phyloP scores from a whole-genome alignment of 2,329 filamentous ascomycete genomes.

The Emericellopsis cladophorae region DNA sequence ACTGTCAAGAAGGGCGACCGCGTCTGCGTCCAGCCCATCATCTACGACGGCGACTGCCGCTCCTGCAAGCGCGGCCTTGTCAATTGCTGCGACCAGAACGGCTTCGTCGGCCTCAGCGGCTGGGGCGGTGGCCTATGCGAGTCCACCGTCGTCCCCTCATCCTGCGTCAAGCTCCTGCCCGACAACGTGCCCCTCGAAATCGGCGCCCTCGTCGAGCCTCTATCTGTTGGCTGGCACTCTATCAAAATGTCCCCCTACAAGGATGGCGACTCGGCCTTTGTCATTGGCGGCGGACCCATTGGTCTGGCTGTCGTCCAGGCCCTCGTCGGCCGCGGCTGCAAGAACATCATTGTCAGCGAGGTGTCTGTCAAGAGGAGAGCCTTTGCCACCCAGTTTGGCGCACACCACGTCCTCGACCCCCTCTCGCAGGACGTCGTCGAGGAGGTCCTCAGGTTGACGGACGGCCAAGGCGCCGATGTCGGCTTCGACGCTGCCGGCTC shows the following conservation, averaged over 20 bases:
- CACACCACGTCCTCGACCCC: conserved; percentile 27
- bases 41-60: conserved; percentile 42
- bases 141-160: conserved; percentile 35
- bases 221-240: conserved; percentile 31
- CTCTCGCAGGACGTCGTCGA: conserved; percentile 31
- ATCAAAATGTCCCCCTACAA: conserved; percentile 29
- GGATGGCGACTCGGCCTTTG: conserved; percentile 26
- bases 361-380: conserved; percentile 24
- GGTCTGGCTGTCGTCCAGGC: conserved; percentile 32
- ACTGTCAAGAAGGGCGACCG: conserved; percentile 38
- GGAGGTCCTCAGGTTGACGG: conserved; percentile 30
- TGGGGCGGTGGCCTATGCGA: conserved; percentile 45
- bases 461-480: conserved; percentile 38
- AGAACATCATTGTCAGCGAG: conserved; percentile 32
- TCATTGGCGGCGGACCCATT: conserved; percentile 37
- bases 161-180: conserved; percentile 35
- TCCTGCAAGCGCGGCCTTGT: conserved; percentile 37
- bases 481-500: conserved; percentile 52
- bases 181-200: conserved; percentile 35
- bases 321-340: conserved; percentile 31
- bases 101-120: conserved; percentile 17
- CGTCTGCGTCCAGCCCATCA: conserved; percentile 47
- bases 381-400: conserved; percentile 29
- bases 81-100: conserved; percentile 42
- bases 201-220: conserved; percentile 38